These are phyloP conservation scores for Endocalyx cinctus DNA, from an alignment of 2,329 filamentous ascomycete species.

Conservation along the genomic window DNA sequence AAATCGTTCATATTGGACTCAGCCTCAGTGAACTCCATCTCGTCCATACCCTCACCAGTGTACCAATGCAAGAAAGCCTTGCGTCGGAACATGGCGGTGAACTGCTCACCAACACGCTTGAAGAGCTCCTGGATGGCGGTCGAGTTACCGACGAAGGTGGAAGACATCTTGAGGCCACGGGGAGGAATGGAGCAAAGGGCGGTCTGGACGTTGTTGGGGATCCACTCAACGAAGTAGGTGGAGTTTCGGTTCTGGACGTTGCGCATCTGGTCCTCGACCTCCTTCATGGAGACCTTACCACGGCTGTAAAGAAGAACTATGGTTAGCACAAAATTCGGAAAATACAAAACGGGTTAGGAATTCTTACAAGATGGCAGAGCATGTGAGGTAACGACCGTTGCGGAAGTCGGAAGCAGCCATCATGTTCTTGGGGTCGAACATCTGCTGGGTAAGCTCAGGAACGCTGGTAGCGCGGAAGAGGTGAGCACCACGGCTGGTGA, in stretches of 20 bases:
- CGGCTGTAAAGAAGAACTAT: constrained; percentile 54
- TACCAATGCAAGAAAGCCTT: constrained; percentile 99
- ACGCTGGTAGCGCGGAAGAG: constrained; percentile 97
- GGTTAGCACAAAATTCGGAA: constrained; percentile 17
- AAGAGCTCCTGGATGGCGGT: constrained; percentile 99
- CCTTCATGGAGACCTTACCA: constrained; percentile 99
- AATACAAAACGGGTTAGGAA: not conserved
- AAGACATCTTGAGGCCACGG: constrained; percentile 97
- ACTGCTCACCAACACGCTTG: constrained; percentile 99
- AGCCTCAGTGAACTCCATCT: constrained; percentile 99
- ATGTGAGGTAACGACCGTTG: constrained; percentile 98
- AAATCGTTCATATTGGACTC: constrained; percentile 99
- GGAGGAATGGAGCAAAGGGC: constrained; percentile 98
- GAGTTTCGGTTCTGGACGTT: constrained; percentile 99
- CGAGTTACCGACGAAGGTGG: constrained; percentile 98
- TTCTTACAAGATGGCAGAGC: constrained; percentile 92
- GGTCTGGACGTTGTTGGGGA: constrained; percentile 99
- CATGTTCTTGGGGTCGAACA: constrained; percentile 99
- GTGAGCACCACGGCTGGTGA: constrained; percentile 87
- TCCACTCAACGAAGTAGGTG: constrained; percentile 99
- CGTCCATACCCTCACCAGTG: constrained; percentile 99
- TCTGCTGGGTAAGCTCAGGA: constrained; percentile 98
- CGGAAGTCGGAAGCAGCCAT: constrained; percentile 99
- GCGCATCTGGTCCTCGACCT: constrained; percentile 99
- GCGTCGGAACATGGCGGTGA: constrained; percentile 99